phyloP scores from a whole-genome alignment of 2,329 filamentous ascomycete genomes.

The Onygenales sp. region DNA sequence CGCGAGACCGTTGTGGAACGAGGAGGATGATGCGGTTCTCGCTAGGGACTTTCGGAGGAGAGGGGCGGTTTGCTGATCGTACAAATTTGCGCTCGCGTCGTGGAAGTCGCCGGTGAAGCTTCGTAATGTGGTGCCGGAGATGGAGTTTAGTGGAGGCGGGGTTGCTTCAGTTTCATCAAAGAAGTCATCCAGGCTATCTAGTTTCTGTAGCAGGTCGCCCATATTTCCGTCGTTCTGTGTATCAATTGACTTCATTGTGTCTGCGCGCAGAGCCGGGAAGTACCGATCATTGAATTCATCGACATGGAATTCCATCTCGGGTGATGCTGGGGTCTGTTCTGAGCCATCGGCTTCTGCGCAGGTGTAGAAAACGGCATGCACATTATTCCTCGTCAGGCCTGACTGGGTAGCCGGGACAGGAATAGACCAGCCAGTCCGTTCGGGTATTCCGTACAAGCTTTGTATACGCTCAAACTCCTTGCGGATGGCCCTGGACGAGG shows the following conservation, averaged over 20 bases:
- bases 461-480: slow-evolving; percentile 94
- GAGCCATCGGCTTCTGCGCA: slow-evolving; percentile 61
- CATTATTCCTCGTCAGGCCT: slow-evolving; percentile 75
- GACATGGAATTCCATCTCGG: slow-evolving; percentile 83
- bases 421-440: slow-evolving; percentile 92
- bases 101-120: slow-evolving; percentile 53
- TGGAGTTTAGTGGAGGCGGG: slow-evolving; percentile 43
- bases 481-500: slow-evolving; percentile 71
- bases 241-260: slow-evolving; percentile 90
- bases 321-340: slow-evolving; percentile 55
- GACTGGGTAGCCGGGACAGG: slow-evolving; percentile 87
- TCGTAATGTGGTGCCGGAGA: slow-evolving; percentile 27
- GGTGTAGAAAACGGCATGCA: slow-evolving; percentile 93
- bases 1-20: slow-evolving; percentile 80
- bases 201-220: slow-evolving; percentile 70
- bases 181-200: slow-evolving; percentile 73
- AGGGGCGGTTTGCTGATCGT: slow-evolving; percentile 86
- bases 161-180: slow-evolving; percentile 59
- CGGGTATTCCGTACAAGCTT: slow-evolving; percentile 91
- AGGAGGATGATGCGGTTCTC: slow-evolving; percentile 60
- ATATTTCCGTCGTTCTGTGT: slow-evolving; percentile 52
- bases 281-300: slow-evolving; percentile 76
- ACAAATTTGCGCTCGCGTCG: slow-evolving; percentile 70
- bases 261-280: slow-evolving; percentile 67
- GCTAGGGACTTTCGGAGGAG: slow-evolving; percentile 75